Percentiles rank a stretch among this genome's conserved stretches.
Evolutionary conservation across 805 yeast genomes (phyloP).

Genomic region (Candida verbasci): DNA sequence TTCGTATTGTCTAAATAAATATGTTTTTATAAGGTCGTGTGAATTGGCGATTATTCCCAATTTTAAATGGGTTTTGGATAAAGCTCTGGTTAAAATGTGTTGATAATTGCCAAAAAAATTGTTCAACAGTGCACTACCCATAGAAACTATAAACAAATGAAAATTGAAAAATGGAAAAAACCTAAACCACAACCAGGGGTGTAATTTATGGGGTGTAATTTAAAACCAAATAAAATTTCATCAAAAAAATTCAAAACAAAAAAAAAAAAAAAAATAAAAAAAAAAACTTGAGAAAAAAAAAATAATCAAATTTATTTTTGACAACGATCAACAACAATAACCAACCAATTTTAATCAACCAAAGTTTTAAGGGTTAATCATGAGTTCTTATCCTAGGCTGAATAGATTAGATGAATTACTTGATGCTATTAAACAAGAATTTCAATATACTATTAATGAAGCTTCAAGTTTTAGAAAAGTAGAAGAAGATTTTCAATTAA

Average conservation of each 20-base stretch:
- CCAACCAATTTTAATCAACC: too few species aligned
- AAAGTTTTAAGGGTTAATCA: too few species aligned
- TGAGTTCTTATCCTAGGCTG: conserved; percentile 6
- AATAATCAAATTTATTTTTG: neutral
- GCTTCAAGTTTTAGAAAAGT: conserved; percentile 83
- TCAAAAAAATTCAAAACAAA: neutral
- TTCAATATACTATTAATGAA: conserved; percentile 77
- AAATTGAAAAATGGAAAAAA: too few species aligned
- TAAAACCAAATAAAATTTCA: neutral
- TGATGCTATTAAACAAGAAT: conserved; percentile 90
- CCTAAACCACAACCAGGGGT: too few species aligned
- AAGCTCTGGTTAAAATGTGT: neutral
- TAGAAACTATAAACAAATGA: too few species aligned
- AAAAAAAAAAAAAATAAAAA: conserved; percentile 1
- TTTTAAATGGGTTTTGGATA: neutral
- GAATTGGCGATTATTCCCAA: too few species aligned
- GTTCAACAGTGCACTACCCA: too few species aligned
- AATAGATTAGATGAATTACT: conserved; percentile 65
- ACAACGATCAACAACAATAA: too few species aligned
- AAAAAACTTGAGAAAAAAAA: neutral
- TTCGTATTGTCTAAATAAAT: too few species aligned
- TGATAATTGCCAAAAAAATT: too few species aligned
- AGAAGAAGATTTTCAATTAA: conserved; percentile 88
- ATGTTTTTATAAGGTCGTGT: too few species aligned
- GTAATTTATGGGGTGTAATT: too few species aligned